Evolutionary conservation across 805 yeast genomes (phyloP).

Genomic region (Ogataea trehalophila): DNA sequence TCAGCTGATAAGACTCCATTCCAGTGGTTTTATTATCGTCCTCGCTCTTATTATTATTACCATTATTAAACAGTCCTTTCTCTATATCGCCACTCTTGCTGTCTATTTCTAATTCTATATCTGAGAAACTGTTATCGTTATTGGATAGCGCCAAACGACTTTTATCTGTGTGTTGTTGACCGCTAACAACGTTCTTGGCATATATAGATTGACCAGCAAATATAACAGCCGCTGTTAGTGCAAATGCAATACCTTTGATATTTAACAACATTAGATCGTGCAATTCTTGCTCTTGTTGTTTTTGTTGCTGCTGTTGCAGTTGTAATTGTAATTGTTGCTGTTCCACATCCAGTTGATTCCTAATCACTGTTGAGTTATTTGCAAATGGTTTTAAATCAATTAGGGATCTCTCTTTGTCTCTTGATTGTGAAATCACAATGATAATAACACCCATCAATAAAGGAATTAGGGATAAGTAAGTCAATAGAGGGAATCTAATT

Average conservation of each 20-base stretch:
- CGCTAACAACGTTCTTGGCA: slow-evolving; percentile 74
- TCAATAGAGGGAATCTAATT: slow-evolving; percentile 44
- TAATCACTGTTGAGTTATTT: slow-evolving; percentile 1
- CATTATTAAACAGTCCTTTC: not conserved
- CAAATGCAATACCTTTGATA: slow-evolving; percentile 61
- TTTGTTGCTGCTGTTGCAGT: slow-evolving; percentile 1
- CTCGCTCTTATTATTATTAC: too few relatives aligned
- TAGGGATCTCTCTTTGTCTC: slow-evolving; percentile 7
- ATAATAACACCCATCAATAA: slow-evolving; percentile 49
- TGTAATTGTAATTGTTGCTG: not conserved
- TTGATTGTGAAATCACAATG: slow-evolving; percentile 35
- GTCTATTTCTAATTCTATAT: not conserved
- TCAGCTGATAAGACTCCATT: too few relatives aligned
- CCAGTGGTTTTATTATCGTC: too few relatives aligned
- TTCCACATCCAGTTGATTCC: not conserved
- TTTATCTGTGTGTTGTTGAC: slow-evolving; percentile 6
- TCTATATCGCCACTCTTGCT: not conserved
- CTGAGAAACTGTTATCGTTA: not conserved
- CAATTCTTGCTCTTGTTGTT: not conserved
- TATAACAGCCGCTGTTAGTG: slow-evolving; percentile 61
- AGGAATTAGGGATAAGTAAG: slow-evolving; percentile 50
- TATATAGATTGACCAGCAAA: slow-evolving; percentile 86
- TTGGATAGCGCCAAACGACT: slow-evolving; percentile 14
- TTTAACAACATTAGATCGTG: slow-evolving; percentile 22
- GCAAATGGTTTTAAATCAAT: slow-evolving; percentile 1